Conservation (phyloP, 768 basidiomycete species). For the Boletus rubropictus region DNA sequence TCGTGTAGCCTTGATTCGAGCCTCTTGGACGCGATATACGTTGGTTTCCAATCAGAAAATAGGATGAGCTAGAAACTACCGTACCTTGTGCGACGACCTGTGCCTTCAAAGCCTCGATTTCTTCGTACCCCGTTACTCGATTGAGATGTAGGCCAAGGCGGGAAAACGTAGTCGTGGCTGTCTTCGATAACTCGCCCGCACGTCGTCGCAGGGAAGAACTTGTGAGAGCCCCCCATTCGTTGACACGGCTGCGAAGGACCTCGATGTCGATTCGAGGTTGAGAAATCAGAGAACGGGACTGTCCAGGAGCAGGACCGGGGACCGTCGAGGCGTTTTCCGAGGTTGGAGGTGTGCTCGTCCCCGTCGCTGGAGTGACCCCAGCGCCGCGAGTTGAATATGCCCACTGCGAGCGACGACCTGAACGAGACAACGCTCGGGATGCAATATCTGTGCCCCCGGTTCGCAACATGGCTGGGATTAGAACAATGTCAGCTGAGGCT, state of each 20-base stretch:
- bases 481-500: not conserved
- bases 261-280: constrained; percentile 18
- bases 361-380: not conserved
- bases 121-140: constrained; percentile 85
- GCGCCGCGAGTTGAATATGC: constrained; percentile 6
- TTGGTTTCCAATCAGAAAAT: constrained; percentile 6
- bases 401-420: constrained; percentile 2
- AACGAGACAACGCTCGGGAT: constrained; percentile 12
- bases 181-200: constrained; percentile 53
- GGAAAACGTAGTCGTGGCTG: constrained; percentile 57
- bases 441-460: constrained; percentile 4
- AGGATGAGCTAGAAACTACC: constrained; percentile 18
- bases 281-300: not conserved
- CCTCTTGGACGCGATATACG: constrained; percentile 46
- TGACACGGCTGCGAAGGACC: constrained; percentile 34
- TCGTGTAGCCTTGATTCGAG: constrained; percentile 61
- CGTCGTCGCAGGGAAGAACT: constrained; percentile 39
- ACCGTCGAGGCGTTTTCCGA: constrained; percentile 1
- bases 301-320: not conserved
- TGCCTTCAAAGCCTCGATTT: constrained; percentile 76
- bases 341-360: constrained; percentile 3
- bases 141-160: constrained; percentile 77
- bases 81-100: constrained; percentile 78
- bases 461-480: constrained; percentile 17
- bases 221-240: constrained; percentile 42